A percentile compares a stretch with the other conserved stretches of the same genome.
Evolutionary conservation across 441 rosid genomes (phyloP).

Genomic region (Euphorbia corollata): DNA sequence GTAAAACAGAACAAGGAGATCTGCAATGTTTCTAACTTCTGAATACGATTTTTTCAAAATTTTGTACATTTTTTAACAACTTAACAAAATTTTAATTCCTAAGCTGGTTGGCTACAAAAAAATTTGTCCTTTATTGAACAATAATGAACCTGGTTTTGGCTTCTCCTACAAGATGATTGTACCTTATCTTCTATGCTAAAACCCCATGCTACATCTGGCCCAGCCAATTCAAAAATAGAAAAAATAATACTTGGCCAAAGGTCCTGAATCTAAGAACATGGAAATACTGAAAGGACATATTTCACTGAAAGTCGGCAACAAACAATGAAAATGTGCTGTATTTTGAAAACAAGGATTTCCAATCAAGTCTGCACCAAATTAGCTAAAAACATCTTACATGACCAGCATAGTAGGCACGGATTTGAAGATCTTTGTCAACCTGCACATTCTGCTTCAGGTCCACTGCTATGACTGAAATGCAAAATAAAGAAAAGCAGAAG

Average conservation of each 20-base stretch:
- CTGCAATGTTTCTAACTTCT: not conserved
- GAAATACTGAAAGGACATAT: not conserved
- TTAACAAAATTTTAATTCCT: not conserved
- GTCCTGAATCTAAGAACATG: not conserved
- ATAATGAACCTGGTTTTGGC: not conserved
- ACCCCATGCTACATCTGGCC: not conserved
- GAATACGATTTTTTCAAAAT: not conserved
- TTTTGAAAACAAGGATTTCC: constrained; percentile 12
- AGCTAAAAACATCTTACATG: constrained; percentile 51
- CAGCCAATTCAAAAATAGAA: not conserved
- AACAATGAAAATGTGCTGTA: constrained; percentile 1
- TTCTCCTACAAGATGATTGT: not conserved
- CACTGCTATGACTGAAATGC: constrained; percentile 62
- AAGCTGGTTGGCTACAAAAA: not conserved
- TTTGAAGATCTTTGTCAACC: constrained; percentile 81
- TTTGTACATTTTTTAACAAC: not conserved
- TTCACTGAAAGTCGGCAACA: not conserved
- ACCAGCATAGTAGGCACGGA: constrained; percentile 93
- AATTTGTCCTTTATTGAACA: not conserved
- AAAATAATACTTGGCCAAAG: not conserved
- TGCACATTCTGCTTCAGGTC: constrained; percentile 89
- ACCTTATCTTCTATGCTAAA: not conserved
- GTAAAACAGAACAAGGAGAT: not conserved
- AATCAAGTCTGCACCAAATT: constrained; percentile 8
- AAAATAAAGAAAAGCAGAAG: constrained; percentile 5